A percentile compares a stretch with the other conserved stretches of the same genome.
These are phyloP conservation scores for Diutina rugosa DNA, from an alignment of 1,139 yeast genomes.

Conservation along the genomic window DNA sequence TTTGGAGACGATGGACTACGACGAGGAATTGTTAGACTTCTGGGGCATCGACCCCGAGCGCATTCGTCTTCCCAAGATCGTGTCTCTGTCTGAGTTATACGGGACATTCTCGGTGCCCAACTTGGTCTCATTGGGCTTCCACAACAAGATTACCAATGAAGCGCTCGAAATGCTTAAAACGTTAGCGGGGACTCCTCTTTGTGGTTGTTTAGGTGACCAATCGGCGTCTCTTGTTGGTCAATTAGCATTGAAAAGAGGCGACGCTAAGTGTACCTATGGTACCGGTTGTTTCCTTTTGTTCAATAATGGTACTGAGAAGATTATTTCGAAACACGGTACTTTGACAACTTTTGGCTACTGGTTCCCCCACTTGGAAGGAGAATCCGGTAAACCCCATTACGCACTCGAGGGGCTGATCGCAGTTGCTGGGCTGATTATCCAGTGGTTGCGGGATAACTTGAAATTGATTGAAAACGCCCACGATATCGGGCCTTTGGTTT, in stretches of 20 bases:
- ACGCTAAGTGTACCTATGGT: conserved; percentile 95
- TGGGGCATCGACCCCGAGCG: conserved; percentile 68
- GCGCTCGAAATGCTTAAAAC: conserved; percentile 36
- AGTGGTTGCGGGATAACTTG: conserved; percentile 89
- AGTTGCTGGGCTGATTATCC: conserved; percentile 90
- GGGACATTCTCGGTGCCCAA: conserved; percentile 59
- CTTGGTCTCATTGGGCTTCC: conserved; percentile 36
- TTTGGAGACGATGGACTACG: conserved; percentile 64
- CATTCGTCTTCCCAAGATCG: conserved; percentile 66
- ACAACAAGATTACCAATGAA: conserved; percentile 37
- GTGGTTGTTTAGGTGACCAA: conserved; percentile 93
- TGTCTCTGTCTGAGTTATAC: conserved; percentile 67
- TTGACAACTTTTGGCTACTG: conserved; percentile 85
- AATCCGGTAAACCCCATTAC: conserved; percentile 56
- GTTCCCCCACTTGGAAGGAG: conserved; percentile 54
- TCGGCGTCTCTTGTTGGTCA: conserved; percentile 91
- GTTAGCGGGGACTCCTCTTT: conserved; percentile 54
- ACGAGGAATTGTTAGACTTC: conserved; percentile 59
- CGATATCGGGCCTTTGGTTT: conserved; percentile 85
- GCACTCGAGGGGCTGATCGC: conserved; percentile 95
- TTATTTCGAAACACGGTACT: conserved; percentile 67
- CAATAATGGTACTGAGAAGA: conserved; percentile 64
- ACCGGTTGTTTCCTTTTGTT: conserved; percentile 88
- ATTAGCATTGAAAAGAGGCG: conserved; percentile 69
- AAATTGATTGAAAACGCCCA: conserved; percentile 69